Evolutionary conservation across 2,329 filamentous ascomycete genomes (phyloP).

Genomic region (Cadophora gregata): DNA sequence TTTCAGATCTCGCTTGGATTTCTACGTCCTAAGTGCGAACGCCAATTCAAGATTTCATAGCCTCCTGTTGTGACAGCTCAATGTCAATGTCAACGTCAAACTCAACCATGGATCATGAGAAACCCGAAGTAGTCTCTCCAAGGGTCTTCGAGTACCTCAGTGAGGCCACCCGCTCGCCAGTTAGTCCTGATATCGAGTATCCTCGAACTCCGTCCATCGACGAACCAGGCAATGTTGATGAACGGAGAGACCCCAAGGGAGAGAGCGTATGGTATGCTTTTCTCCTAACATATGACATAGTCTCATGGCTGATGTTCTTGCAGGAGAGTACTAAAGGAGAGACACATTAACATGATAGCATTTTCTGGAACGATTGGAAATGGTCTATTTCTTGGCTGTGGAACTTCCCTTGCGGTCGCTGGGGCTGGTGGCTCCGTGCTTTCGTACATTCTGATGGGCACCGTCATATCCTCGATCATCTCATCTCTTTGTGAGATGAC

Average conservation of each 20-base stretch:
- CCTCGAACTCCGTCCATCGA: slow-evolving; percentile 33
- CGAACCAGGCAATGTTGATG: slow-evolving; percentile 36
- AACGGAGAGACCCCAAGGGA: slow-evolving; percentile 38
- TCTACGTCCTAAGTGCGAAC: background rate
- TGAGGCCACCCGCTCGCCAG: slow-evolving; percentile 31
- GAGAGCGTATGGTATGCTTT: slow-evolving; percentile 40
- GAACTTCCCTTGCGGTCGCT: slow-evolving; percentile 48
- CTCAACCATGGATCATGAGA: slow-evolving; percentile 41
- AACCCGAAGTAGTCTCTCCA: slow-evolving; percentile 39
- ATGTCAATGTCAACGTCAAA: slow-evolving; percentile 8
- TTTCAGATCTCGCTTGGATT: background rate
- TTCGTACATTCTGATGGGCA: slow-evolving; percentile 50
- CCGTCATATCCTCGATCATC: slow-evolving; percentile 51
- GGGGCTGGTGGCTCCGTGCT: slow-evolving; percentile 50
- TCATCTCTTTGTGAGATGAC: slow-evolving; percentile 51
- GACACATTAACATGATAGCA: slow-evolving; percentile 53
- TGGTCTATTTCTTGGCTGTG: slow-evolving; percentile 51
- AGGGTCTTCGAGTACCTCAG: slow-evolving; percentile 37
- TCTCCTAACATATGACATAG: background rate
- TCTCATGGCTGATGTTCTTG: slow-evolving; percentile 23
- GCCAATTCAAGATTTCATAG: background rate
- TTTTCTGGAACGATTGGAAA: slow-evolving; percentile 53
- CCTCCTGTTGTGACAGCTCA: background rate
- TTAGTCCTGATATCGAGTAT: slow-evolving; percentile 34
- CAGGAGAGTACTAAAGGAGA: slow-evolving; percentile 49